Evolutionary conservation across 2,329 filamentous ascomycete genomes (phyloP), one percentile per base, ranked within the genome.

Genomic region (Phaeosphaeriaceae sp.): DNA sequence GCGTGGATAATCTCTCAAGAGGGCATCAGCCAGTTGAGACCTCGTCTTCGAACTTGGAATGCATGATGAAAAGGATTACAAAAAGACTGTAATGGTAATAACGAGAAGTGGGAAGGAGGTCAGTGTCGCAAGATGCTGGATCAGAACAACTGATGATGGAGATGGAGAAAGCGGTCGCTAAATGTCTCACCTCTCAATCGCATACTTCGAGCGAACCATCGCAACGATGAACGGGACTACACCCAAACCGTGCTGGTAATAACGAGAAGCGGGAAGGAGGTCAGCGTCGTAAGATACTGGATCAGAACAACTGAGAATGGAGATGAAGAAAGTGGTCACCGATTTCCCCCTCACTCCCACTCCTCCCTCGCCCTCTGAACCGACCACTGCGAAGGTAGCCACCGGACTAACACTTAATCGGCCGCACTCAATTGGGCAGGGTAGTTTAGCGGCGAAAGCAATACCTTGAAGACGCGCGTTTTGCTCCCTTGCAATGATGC

Each of bases 11-110:
- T 11, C 23, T 26, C 5, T 26, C 23, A 11, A n/a, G 7, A 26
- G 7, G 23, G 23, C 23, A 26, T 8, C 23, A 34, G n/a, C 32
- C 6, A 34, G 32, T 9, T 15, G 8, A 18, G n/a, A 17, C 15
- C 41, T 44, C 41, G 32, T 36, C 32, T 44, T 44, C 32, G 33
- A 32, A 36, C 32, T 44, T n/a, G 26, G 41, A 44, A 33, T n/a
- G 23, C 32, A 32, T 44, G 21, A 26, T 18, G 32, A 13, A 44
- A 7, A 29, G 9, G 12, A 11, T 26, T n/a, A 4, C 18, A 32
- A 36, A n/a, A 23, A 15, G 13, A 29, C 20, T 3, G 23, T 26
- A 21, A 18, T 34, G 26, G 43, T 15, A 33, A 46, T 17, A 33
- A 9, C 26, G 11, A 46, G 13, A 39, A 37, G 34, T 17, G 33